A percentile compares a stretch with the other conserved stretches of the same genome.
Evolutionary conservation across 768 basidiomycete species (phyloP).

Genomic region (Hebeloma cylindrosporum): DNA sequence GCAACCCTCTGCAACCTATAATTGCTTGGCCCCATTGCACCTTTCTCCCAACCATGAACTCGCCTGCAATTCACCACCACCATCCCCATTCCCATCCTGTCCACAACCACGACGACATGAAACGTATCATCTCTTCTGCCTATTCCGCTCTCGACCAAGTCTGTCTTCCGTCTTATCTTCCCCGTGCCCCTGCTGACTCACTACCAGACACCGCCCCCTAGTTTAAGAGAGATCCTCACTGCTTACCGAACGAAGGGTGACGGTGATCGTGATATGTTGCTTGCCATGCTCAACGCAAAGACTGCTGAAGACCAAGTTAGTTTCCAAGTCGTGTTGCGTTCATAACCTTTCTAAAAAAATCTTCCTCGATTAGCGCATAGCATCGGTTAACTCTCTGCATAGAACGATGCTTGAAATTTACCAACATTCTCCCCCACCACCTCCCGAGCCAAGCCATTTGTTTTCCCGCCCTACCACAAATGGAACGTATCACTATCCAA

Average conservation of each 20-base stretch:
- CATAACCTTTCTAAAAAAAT: slow-evolving; percentile 9
- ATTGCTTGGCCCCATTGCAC: slow-evolving; percentile 40
- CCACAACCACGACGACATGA: slow-evolving; percentile 31
- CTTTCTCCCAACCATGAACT: slow-evolving; percentile 36
- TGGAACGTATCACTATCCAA: slow-evolving; percentile 39
- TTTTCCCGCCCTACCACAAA: slow-evolving; percentile 22
- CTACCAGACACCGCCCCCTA: slow-evolving; percentile 71
- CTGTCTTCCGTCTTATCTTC: slow-evolving; percentile 14
- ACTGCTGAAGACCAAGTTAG: slow-evolving; percentile 89
- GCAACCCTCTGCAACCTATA: slow-evolving; percentile 37
- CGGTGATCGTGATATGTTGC: slow-evolving; percentile 88
- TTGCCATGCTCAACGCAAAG: slow-evolving; percentile 91
- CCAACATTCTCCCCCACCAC: slow-evolving; percentile 30
- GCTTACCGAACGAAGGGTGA: slow-evolving; percentile 87
- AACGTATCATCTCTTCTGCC: slow-evolving; percentile 38
- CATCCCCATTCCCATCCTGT: slow-evolving; percentile 29
- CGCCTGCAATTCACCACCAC: slow-evolving; percentile 30
- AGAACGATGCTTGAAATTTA: slow-evolving; percentile 68
- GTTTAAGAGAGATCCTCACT: slow-evolving; percentile 79
- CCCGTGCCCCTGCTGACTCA: slow-evolving; percentile 19
- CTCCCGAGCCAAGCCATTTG: slow-evolving; percentile 19
- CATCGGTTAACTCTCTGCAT: slow-evolving; percentile 69
- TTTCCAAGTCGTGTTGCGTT: slow-evolving; percentile 9
- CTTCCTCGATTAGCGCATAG: slow-evolving; percentile 54
- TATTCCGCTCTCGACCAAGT: slow-evolving; percentile 46